Evolutionary conservation across 192 early-diverging fungal genomes (phyloP).

Genomic region (Backusella morwellensis): DNA sequence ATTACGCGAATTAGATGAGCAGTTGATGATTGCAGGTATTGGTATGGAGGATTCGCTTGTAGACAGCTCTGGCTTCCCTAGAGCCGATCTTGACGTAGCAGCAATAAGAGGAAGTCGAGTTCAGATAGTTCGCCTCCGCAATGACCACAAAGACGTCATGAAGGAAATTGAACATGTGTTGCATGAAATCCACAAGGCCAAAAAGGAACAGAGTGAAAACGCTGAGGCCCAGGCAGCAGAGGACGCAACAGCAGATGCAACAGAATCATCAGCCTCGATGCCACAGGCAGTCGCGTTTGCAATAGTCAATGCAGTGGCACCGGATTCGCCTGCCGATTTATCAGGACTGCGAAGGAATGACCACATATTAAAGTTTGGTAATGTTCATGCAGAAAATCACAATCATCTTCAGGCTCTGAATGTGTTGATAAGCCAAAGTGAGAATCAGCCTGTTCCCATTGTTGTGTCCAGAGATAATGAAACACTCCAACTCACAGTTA

Average conservation of each 20-base stretch:
- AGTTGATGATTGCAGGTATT: constrained; percentile 39
- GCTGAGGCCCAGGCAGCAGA: background rate
- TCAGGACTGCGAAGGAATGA: constrained; percentile 48
- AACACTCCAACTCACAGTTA: constrained; percentile 29
- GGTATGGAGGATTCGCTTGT: constrained; percentile 47
- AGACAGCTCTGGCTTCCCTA: constrained; percentile 48
- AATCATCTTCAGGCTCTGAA: constrained; percentile 39
- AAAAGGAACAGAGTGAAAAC: constrained; percentile 8
- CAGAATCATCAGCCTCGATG: background rate
- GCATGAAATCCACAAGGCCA: constrained; percentile 44
- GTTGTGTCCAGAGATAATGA: constrained; percentile 34
- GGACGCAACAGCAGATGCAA: background rate
- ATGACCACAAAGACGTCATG: constrained; percentile 55
- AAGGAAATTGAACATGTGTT: constrained; percentile 45
- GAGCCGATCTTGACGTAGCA: constrained; percentile 53
- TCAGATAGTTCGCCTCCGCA: constrained; percentile 30
- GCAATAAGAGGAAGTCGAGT: constrained; percentile 43
- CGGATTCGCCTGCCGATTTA: constrained; percentile 50
- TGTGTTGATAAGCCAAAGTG: constrained; percentile 32
- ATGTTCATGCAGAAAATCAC: constrained; percentile 33
- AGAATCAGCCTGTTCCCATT: constrained; percentile 40
- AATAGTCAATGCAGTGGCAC: constrained; percentile 53
- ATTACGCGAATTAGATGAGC: constrained; percentile 37
- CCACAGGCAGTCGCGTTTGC: constrained; percentile 42
- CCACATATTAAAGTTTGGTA: constrained; percentile 45